Evolutionary conservation across 1,284 basidiomycete species (phyloP).

Genomic region (Phlebopus sp.): DNA sequence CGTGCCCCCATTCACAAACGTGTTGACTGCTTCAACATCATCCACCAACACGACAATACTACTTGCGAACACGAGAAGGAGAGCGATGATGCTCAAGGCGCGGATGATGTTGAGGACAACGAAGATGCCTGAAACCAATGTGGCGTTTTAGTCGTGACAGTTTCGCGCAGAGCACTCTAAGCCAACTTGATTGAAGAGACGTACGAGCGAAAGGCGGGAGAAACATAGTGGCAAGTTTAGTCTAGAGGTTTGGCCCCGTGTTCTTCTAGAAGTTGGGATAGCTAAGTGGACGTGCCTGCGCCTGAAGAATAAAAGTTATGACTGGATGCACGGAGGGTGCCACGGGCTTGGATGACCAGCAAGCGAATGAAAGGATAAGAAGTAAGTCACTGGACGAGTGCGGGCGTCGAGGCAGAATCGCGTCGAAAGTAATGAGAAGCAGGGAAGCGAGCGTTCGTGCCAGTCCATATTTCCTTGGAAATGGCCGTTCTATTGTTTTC

Average conservation of each 20-base stretch:
- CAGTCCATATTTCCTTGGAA: conserved; percentile 23
- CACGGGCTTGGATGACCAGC: conserved; percentile 31
- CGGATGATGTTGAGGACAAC: conserved; percentile 77
- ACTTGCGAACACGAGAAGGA: conserved; percentile 73
- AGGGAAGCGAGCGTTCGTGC: neutral
- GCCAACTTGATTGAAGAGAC: conserved; percentile 17
- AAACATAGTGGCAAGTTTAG: conserved; percentile 27
- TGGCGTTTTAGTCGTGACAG: neutral
- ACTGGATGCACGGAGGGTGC: neutral
- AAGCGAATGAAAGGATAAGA: conserved; percentile 11
- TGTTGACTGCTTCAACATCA: conserved; percentile 76
- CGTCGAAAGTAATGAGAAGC: conserved; percentile 8
- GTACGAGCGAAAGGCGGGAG: conserved; percentile 49
- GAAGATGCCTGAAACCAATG: conserved; percentile 55
- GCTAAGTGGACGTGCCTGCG: conserved; percentile 25
- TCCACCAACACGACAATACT: conserved; percentile 78
- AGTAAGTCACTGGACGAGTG: neutral
- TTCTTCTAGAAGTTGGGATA: conserved; percentile 1
- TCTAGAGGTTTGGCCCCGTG: neutral
- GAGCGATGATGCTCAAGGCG: conserved; percentile 70
- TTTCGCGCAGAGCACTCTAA: too few relatives aligned
- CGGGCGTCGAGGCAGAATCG: conserved; percentile 3
- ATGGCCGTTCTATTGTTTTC: conserved; percentile 26
- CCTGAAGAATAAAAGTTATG: conserved; percentile 13
- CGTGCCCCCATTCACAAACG: conserved; percentile 44